Percentiles rank a stretch among this genome's conserved stretches.
phyloP scores from a whole-genome alignment of 192 early-diverging fungal genomes.

The Linnemannia zychae region DNA sequence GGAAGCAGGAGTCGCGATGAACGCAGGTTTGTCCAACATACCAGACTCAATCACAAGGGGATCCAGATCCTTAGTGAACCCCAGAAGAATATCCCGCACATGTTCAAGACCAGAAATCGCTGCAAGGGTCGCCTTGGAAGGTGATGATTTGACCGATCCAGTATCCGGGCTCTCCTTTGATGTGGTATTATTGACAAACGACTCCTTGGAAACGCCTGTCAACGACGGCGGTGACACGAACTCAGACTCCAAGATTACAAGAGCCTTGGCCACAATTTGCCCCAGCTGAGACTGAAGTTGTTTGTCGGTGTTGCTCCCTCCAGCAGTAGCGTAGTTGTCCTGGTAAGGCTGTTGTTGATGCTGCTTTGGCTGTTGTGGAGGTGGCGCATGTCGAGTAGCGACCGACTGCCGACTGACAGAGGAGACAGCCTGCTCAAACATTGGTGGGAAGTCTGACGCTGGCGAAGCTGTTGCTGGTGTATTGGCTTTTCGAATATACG shows the following conservation, averaged over 20 bases:
- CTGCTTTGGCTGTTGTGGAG: slow-evolving; percentile 6
- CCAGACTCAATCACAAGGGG: slow-evolving; percentile 44
- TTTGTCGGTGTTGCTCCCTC: slow-evolving; percentile 23
- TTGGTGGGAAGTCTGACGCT: slow-evolving; percentile 34
- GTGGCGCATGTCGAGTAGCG: slow-evolving; percentile 22
- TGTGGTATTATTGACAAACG: slow-evolving; percentile 10
- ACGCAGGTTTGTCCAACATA: slow-evolving; percentile 17
- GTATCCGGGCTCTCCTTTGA: slow-evolving; percentile 1
- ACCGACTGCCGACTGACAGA: slow-evolving; percentile 18
- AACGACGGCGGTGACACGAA: slow-evolving; percentile 32
- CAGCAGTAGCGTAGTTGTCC: background rate
- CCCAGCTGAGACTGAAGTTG: slow-evolving; percentile 56
- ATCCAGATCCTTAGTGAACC: slow-evolving; percentile 60
- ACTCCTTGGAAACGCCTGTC: background rate
- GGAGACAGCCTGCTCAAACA: slow-evolving; percentile 41
- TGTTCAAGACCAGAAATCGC: slow-evolving; percentile 67
- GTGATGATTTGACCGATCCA: background rate
- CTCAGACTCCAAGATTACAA: slow-evolving; percentile 62
- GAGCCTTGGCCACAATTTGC: slow-evolving; percentile 51
- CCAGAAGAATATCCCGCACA: slow-evolving; percentile 64
- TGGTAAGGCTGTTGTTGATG: slow-evolving; percentile 23
- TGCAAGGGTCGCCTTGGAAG: slow-evolving; percentile 55
- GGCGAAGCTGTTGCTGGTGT: background rate
- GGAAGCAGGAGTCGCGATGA: background rate
- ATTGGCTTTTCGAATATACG: slow-evolving; percentile 41